A percentile compares a stretch with the other conserved stretches of the same genome.
These are phyloP conservation scores for Tuber calosporum DNA, from an alignment of 495 filamentous ascomycete species.

Conservation along the genomic window DNA sequence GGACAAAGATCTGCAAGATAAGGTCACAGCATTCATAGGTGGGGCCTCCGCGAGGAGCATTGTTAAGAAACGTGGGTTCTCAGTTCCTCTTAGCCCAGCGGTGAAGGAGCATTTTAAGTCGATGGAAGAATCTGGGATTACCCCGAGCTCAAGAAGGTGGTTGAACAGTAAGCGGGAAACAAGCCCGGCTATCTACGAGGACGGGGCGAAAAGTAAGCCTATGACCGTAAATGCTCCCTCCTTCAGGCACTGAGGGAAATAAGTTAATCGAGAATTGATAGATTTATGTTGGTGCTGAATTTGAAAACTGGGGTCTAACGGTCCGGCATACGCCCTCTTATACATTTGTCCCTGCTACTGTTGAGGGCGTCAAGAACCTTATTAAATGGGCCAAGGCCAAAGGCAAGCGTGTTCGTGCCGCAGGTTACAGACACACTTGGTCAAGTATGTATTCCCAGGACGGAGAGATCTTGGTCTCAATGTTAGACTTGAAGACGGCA, in stretches of 20 bases:
- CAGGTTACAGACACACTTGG: conserved; percentile 52
- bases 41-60: conserved; percentile 23
- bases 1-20: conserved; percentile 20
- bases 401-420: conserved; percentile 46
- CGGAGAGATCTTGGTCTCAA: conserved; percentile 50
- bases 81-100: conserved; percentile 27
- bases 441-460: conserved; percentile 41
- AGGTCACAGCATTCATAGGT: conserved; percentile 23
- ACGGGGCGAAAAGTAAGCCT: conserved; percentile 16
- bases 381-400: conserved; percentile 45
- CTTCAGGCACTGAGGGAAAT: not conserved
- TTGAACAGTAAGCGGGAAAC: conserved; percentile 30
- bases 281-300: conserved; percentile 31
- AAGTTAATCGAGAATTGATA: not conserved
- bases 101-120: conserved; percentile 33
- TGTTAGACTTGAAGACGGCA: conserved; percentile 46
- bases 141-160: conserved; percentile 27
- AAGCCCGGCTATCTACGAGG: conserved; percentile 34
- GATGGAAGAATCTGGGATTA: conserved; percentile 28
- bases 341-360: conserved; percentile 49
- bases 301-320: conserved; percentile 51
- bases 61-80: conserved; percentile 25
- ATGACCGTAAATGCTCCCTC: conserved; percentile 24
- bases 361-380: conserved; percentile 48
- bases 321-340: conserved; percentile 47